Base-by-base conservation (phyloP, 1,139 yeast genomes). In the Geotrichum australiense region DNA sequence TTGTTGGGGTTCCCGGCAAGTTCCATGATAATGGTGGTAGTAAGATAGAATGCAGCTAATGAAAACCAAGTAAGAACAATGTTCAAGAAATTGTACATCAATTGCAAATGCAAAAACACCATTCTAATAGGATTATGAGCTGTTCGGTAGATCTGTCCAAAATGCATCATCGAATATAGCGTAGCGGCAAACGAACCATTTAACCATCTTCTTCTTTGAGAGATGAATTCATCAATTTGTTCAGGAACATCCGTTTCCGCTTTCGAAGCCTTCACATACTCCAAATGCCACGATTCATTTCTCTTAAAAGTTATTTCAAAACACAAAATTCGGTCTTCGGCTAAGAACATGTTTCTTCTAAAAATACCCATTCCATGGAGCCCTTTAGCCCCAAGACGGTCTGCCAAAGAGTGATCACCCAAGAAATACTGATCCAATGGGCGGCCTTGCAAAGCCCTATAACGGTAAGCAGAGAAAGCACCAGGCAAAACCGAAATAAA, bases 221-320 rank as follows among this genome's bases (percentile, higher is more conserved):
- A 75, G 39, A 87, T 78, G 53, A 87, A 84, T 60, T 87, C 96
- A 1, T 93, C 75, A 40, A 89, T 73, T 4, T 80, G 70, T 54
- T 84, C 94, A 3, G 97, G 97, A 37, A 89, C 96, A 71, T 89
- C 97, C 1, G 97, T 89, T 54, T 87, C 94, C 21, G 96, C 97
- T 46, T 83, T 80, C 0, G 96, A 93, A 63, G 78, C 81, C 61
- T 86, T 83, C 53, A 89, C 94, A 56, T 86, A 87, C 50, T 80
- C 80, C 54, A 89, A 67, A 31, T 85, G 84, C 96, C 96, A 89
- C 47, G 78, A 79, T 48, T 80, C 81, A 43, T 75, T 70, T 48
- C 71, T 73, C 57, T 87, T 87, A 12, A 94, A 86, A 6, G 86
- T 86, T 41, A 89, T 74, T 59, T 87, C 97, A 77, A 93, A 86